These are phyloP conservation scores for Porogramme epimiltina DNA, from an alignment of 1,284 basidiomycete species.

Conservation along the genomic window DNA sequence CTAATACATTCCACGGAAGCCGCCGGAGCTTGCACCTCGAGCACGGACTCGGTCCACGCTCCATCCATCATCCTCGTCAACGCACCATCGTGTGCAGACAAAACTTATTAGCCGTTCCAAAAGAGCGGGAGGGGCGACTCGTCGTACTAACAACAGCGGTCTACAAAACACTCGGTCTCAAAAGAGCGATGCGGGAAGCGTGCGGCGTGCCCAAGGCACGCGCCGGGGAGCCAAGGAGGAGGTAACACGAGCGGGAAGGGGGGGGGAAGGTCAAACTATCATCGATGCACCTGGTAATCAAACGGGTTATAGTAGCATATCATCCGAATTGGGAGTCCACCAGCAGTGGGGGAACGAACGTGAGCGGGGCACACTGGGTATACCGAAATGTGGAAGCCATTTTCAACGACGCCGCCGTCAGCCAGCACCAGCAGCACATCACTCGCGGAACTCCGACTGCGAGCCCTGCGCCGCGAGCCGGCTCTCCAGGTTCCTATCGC, in stretches of 20 bases:
- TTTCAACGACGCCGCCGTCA: slow-evolving; percentile 18
- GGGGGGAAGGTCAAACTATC: not conserved
- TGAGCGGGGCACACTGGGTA: slow-evolving; percentile 29
- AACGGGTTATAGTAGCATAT: slow-evolving; percentile 24
- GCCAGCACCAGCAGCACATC: slow-evolving; percentile 13
- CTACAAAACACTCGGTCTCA: slow-evolving; percentile 19
- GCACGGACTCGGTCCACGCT: too few species aligned
- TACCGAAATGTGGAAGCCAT: slow-evolving; percentile 26
- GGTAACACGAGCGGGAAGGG: slow-evolving; percentile 12
- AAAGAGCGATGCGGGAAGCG: slow-evolving; percentile 16
- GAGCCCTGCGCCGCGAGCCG: slow-evolving; percentile 83
- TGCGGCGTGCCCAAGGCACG: too few species aligned
- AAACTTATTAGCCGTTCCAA: slow-evolving; percentile 24
- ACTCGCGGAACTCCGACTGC: slow-evolving; percentile 38
- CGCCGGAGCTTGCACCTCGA: too few species aligned
- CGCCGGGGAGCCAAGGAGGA: too few species aligned
- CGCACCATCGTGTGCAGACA: not conserved
- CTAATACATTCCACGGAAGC: too few species aligned
- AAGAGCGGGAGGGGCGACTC: slow-evolving; percentile 23
- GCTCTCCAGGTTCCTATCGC: slow-evolving; percentile 90
- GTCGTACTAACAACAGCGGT: slow-evolving; percentile 14
- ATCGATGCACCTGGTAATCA: slow-evolving; percentile 9
- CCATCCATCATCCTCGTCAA: too few species aligned
- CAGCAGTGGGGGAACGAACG: slow-evolving; percentile 22
- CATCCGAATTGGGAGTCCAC: slow-evolving; percentile 28